Conservation (phyloP, 108 stramenopile genomes). For the Chaetoceros tenuissimus region DNA sequence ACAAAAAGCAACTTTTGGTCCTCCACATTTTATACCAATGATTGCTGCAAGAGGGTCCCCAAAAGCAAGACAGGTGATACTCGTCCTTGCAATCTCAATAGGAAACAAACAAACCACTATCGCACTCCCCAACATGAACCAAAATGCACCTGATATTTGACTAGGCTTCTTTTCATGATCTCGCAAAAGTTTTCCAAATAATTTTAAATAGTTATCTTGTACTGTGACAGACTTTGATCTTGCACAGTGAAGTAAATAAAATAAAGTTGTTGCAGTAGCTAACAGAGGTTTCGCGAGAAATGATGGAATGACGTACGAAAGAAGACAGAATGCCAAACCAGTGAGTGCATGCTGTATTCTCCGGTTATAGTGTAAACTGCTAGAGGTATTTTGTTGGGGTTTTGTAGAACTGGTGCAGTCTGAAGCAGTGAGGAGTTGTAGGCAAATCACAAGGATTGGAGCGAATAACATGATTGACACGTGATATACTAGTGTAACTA, state of each 20-base stretch:
- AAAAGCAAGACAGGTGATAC: neutral
- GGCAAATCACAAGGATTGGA: too few relatives aligned
- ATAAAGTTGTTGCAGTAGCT: neutral
- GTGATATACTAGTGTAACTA: too few relatives aligned
- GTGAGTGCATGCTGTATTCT: conserved; percentile 1
- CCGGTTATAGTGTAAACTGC: neutral
- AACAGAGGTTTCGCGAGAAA: neutral
- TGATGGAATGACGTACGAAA: conserved; percentile 2
- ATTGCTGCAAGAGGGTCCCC: conserved; percentile 4
- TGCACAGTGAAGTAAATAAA: neutral
- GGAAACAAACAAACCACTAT: neutral
- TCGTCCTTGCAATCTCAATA: neutral
- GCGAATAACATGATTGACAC: too few relatives aligned
- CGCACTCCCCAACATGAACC: neutral
- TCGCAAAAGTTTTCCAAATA: neutral
- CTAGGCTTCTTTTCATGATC: neutral
- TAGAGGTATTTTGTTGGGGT: too few relatives aligned
- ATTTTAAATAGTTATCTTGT: neutral
- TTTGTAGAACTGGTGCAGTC: too few relatives aligned
- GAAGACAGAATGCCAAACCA: neutral
- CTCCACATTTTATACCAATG: neutral
- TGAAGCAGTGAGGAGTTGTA: too few relatives aligned
- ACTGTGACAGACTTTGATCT: neutral
- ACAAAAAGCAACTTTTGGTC: neutral
- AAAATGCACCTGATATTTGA: neutral